Percentiles rank a stretch among this genome's conserved stretches.
Evolutionary conservation across 768 basidiomycete species (phyloP).

Genomic region (Tulasnella sp.): DNA sequence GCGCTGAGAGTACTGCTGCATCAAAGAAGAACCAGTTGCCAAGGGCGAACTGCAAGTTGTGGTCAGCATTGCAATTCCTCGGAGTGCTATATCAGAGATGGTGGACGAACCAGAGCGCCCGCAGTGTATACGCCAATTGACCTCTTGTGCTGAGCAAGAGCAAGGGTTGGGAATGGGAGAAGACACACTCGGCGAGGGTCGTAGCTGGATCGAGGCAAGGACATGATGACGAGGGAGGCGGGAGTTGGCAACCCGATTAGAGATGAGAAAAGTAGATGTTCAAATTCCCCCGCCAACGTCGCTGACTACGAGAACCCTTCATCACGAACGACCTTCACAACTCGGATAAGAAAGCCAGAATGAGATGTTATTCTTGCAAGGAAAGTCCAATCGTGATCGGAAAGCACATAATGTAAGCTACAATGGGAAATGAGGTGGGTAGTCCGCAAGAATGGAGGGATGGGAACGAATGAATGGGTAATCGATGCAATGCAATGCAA

Average conservation of each 20-base stretch:
- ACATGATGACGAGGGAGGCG: conserved; percentile 32
- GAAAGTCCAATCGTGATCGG: not conserved
- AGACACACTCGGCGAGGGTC: conserved; percentile 85
- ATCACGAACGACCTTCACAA: not conserved
- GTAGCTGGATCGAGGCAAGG: conserved; percentile 66
- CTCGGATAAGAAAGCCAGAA: not conserved
- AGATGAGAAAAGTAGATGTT: conserved; percentile 4
- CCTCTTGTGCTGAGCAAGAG: conserved; percentile 70
- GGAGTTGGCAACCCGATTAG: not conserved
- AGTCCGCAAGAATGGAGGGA: not conserved
- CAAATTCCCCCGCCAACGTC: not conserved
- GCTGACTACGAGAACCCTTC: not conserved
- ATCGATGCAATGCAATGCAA: not conserved
- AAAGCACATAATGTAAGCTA: conserved; percentile 5
- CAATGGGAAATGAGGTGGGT: not conserved
- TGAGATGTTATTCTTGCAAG: not conserved
- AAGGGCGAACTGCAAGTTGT: conserved; percentile 67
- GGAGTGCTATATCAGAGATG: conserved; percentile 5
- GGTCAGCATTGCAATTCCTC: conserved; percentile 6
- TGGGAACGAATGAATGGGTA: not conserved
- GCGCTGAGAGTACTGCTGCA: conserved; percentile 83
- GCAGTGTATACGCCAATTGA: conserved; percentile 86
- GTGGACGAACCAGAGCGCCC: conserved; percentile 68
- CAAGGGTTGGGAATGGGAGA: conserved; percentile 72
- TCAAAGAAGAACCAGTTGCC: conserved; percentile 96